Evolutionary conservation across 768 basidiomycete species (phyloP), one percentile per base, ranked within the genome.

Genomic region (Kondoa subrosea): DNA sequence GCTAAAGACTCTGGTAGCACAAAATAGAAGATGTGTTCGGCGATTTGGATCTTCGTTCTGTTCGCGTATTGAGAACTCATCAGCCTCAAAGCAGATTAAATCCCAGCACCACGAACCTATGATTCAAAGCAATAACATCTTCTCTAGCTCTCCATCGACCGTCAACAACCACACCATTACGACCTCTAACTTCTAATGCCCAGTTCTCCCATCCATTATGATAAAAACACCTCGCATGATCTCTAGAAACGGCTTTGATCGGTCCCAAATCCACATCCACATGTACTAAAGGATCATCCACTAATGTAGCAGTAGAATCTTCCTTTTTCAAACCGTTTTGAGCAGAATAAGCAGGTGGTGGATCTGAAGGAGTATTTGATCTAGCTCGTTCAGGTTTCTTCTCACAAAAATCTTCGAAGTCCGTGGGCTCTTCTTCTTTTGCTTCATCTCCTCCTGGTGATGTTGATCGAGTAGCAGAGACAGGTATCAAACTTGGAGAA

Each of bases 151-250:
- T 85, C 88, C 92, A 99, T n/a, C 88, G 85, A 32, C 91, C 92
- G 71, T 97, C 91, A 2, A 99, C 91, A 87, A 92, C 96, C 21
- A 91, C 91, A 15, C 95, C 95, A 74, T 99, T 97, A 68, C 95
- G 81, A n/a, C 95, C 95, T 40, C 89, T 82, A 40, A 99, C 92
- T 69, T 85, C 85, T 34, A 99, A 83, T 17, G 89, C 85, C 76
- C 92, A 95, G 65, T 87, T 84, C 70, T 88, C 88, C 2, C 59
- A 60, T 12, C 71, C 69, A 87, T 85, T 86, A 80, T 92, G 89
- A 75, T 89, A 95, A 76, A 89, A 89, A 73, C 97, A 91, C 80
- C 85, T 86, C 34, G 95, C 95, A 76, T 99, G 95, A 21, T 95
- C 81, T 27, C 95, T 84, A n/a, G 92, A 96, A 65, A 99, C 91